Conservation (phyloP, 2,329 filamentous ascomycete genomes). For the Penicillium sclerotigenum region DNA sequence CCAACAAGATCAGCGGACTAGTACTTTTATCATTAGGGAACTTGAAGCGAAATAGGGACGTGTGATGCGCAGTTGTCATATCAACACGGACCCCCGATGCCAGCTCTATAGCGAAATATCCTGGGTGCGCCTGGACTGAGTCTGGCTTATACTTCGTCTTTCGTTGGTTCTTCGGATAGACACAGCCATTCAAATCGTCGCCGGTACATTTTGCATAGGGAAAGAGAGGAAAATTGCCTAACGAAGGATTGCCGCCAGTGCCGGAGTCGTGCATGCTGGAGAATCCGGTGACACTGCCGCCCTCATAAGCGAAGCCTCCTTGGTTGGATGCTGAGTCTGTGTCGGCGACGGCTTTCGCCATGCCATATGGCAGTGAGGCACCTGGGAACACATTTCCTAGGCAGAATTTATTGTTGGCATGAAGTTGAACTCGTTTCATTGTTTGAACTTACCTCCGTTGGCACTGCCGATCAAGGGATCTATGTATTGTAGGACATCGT, state of each 20-base stretch:
- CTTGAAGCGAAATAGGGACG: conserved; percentile 63
- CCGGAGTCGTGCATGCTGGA: conserved; percentile 51
- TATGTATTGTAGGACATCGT: conserved; percentile 46
- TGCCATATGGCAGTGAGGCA: conserved; percentile 53
- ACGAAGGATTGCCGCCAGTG: conserved; percentile 55
- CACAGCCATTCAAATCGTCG: conserved; percentile 61
- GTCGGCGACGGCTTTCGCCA: conserved; percentile 57
- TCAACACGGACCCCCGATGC: conserved; percentile 58
- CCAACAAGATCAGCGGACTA: conserved; percentile 61
- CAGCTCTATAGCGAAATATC: conserved; percentile 63
- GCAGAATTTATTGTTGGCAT: not conserved
- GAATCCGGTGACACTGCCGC: conserved; percentile 52
- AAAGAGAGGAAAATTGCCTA: conserved; percentile 72
- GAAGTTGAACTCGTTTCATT: not conserved
- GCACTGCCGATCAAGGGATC: conserved; percentile 55
- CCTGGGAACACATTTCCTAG: conserved; percentile 57
- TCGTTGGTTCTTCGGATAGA: conserved; percentile 56
- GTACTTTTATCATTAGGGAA: conserved; percentile 54
- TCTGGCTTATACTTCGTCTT: conserved; percentile 47
- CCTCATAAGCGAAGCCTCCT: conserved; percentile 55
- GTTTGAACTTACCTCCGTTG: conserved; percentile 42
- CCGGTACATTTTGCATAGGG: conserved; percentile 59
- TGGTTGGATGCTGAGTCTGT: conserved; percentile 52
- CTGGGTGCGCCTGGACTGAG: conserved; percentile 59
- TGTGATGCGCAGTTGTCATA: conserved; percentile 64